Evolutionary conservation across 306 rosid genomes (phyloP), one percentile per base, ranked within the genome.

Genomic region (Ochetophila trinervis): DNA sequence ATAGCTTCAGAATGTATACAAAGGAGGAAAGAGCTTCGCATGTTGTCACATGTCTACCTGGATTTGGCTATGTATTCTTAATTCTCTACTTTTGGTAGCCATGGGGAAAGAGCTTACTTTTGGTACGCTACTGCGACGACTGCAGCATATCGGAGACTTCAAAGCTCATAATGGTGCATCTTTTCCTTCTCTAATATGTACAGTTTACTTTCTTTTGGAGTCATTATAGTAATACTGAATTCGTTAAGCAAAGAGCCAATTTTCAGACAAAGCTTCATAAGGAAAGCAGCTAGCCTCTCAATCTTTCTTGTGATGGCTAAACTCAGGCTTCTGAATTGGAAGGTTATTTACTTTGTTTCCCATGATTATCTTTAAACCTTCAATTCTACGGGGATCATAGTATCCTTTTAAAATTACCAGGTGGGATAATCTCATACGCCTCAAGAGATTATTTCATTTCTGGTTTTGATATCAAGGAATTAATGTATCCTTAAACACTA

Each of bases 151-250:
- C 10, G 86, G 73, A 64, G 64, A 64, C 78, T 81, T 75, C 48
- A 62, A 69, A 76, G 65, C 73, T 71, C 68, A 71, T 71, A 27
- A 27, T 27, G 3, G 32, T 27, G 32, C 66, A 65, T 69, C 66
- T 40, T 73, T 34, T 66, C 72, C 75, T 67, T 73, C 74, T 59
- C 71, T 27, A 27, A 56, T 74, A 21, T 83, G 86, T 82, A 88
- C 81, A 85, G 87, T 68, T 62, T 32, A 45, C 53, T 68, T 60
- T 70, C 69, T 79, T 81, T 68, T 60, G 77, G 70, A 65, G 71
- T 69, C 75, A 40, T 75, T 73, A 47, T 18, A 65, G 65, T 72
- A 73, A 68, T 67, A 34, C 76, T 70, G 71, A 49, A 61, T 74
- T 83, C 65, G 24, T 71, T 71, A 76, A 75, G 68, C 64, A 23